Evolutionary conservation across 1,284 basidiomycete genomes (phyloP), one percentile per base, ranked within the genome.

Genomic region (Puccinia polysora): DNA sequence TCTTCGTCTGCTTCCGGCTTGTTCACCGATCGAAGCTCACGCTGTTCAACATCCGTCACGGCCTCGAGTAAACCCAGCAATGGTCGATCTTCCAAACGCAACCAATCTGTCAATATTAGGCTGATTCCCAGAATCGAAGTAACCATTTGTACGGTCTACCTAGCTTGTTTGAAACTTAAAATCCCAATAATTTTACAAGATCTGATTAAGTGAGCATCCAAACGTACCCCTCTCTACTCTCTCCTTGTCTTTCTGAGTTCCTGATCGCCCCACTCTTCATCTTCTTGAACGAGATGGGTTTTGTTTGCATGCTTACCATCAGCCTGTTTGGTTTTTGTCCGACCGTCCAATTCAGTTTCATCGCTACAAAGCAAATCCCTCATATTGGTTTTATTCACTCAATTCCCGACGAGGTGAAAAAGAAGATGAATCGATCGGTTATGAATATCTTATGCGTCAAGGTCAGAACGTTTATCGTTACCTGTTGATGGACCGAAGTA

Each of bases 171-270:
- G 20, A 49, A 60, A 34, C 59, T 71, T 7, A 25, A 56, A 36
- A 53, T 69, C 34, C 67, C 67, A 6, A 50, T 69, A 28, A 69
- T 69, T 32, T 49, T 69, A 36, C 67, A 69, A 50, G 67, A 69
- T 47, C 40, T 69, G 8, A 60, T 69, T 56, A 69, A 69, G 67
- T 69, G 20, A 30, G 53, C 40, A 7, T 36, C 45, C 34, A 18
- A 1, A n/a, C 14, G 15, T 23, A 7, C 4, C 20, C 18, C 38
- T 43, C 20, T 25, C 14, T 5, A 7, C 18, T 43, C 4, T 5
- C 52, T 14, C 0, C 18, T 23, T 43, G n/a, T 6, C 36, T 28
- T 8, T 58, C n/a, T 34, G 7, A 50, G 49, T 10, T 43, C 18
- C 40, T 43, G 8, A 43, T 43, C 8, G 18, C 40, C 40, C 40